Evolutionary conservation across 257 asterid species (phyloP).

Genomic region (Primulina tabacum): DNA sequence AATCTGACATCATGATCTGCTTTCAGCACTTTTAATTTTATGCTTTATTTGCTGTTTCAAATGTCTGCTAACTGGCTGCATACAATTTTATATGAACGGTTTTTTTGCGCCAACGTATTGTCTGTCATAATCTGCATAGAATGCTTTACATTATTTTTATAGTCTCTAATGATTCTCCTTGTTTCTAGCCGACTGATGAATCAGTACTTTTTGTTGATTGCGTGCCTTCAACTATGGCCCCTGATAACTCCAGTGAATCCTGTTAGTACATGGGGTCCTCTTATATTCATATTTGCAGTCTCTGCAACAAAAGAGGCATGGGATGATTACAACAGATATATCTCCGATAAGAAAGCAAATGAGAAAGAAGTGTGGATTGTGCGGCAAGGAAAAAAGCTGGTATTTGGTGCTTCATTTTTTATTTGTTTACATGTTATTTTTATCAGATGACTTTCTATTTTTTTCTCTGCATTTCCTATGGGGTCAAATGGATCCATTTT

Average conservation of each 20-base stretch:
- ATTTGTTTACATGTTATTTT: conserved; percentile 12
- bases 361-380: conserved; percentile 97
- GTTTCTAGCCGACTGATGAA: conserved; percentile 96
- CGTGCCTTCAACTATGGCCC: conserved; percentile 99
- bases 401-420: conserved; percentile 31
- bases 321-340: conserved; percentile 96
- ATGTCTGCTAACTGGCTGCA: neutral
- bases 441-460: neutral
- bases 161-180: conserved; percentile 32
- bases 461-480: conserved; percentile 12
- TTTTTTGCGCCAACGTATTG: neutral
- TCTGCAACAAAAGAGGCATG: conserved; percentile 98
- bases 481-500: conserved; percentile 16
- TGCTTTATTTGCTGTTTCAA: conserved; percentile 13
- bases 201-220: conserved; percentile 97
- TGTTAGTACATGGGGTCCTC: conserved; percentile 99
- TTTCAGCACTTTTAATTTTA: neutral
- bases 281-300: conserved; percentile 94
- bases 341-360: conserved; percentile 93
- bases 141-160: conserved; percentile 11
- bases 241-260: conserved; percentile 99
- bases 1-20: neutral
- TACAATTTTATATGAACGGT: neutral
- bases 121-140: conserved; percentile 9
- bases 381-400: conserved; percentile 83